Conservation (phyloP, 495 filamentous ascomycete species). For the Parmelia sp. region DNA sequence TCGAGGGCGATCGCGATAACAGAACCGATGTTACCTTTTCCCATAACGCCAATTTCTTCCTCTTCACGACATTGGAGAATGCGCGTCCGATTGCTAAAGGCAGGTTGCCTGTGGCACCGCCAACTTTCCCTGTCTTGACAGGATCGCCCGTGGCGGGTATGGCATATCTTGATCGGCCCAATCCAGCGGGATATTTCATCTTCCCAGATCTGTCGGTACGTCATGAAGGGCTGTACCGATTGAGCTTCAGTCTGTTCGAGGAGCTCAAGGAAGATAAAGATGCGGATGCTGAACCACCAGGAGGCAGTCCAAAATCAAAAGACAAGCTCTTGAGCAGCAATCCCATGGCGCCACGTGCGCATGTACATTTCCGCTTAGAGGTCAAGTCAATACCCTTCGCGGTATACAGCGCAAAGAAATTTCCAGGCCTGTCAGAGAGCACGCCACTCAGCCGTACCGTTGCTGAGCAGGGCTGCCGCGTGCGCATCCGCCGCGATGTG, state of each 20-base stretch:
- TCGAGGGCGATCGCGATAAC: constrained; percentile 60
- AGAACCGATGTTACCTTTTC: constrained; percentile 77
- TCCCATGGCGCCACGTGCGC: constrained; percentile 36
- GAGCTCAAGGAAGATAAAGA: constrained; percentile 76
- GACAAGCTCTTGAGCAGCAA: constrained; percentile 29
- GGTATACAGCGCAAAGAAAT: constrained; percentile 97
- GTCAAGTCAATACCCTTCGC: constrained; percentile 82
- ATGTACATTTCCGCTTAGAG: constrained; percentile 69
- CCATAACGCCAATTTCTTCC: constrained; percentile 96
- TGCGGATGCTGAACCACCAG: constrained; percentile 45
- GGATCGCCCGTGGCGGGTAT: constrained; percentile 95
- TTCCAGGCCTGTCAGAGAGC: constrained; percentile 88
- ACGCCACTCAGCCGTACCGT: constrained; percentile 83
- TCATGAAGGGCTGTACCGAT: constrained; percentile 83
- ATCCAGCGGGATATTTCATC: constrained; percentile 91
- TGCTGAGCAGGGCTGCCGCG: constrained; percentile 94
- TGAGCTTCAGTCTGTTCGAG: constrained; percentile 91
- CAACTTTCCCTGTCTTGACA: constrained; percentile 77
- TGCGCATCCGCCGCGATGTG: constrained; percentile 93
- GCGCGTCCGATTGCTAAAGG: constrained; percentile 81
- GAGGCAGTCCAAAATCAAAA: constrained; percentile 27
- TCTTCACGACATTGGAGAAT: constrained; percentile 86
- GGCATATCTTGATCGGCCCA: constrained; percentile 89
- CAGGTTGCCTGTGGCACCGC: constrained; percentile 57
- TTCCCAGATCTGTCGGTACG: constrained; percentile 96